These are phyloP conservation scores for Nitzschia sp. DNA, from an alignment of 108 stramenopile species.

Conservation along the genomic window DNA sequence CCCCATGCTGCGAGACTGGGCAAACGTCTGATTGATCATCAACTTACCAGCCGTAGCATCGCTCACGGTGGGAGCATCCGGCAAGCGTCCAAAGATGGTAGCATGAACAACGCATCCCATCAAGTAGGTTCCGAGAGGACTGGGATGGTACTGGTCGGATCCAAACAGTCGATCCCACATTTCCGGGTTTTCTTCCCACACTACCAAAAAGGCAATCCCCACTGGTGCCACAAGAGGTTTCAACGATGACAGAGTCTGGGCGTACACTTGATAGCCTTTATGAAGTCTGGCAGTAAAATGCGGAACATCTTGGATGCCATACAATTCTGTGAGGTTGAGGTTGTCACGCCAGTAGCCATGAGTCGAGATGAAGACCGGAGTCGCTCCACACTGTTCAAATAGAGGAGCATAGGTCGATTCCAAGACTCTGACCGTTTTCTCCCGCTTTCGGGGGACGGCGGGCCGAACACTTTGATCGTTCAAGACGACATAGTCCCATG, in stretches of 20 bases:
- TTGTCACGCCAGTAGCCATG: conserved; percentile 34
- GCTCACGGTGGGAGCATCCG: conserved; percentile 27
- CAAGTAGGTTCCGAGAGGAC: conserved; percentile 42
- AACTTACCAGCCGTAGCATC: neutral
- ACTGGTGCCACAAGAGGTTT: conserved; percentile 48
- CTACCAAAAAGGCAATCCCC: conserved; percentile 39
- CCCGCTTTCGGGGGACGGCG: conserved; percentile 26
- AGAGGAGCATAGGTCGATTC: conserved; percentile 22
- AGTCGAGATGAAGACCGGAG: conserved; percentile 39
- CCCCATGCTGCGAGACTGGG: conserved; percentile 8
- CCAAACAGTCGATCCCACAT: conserved; percentile 42
- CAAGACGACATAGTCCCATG: conserved; percentile 52
- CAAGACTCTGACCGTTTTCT: conserved; percentile 12
- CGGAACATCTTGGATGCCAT: conserved; percentile 34
- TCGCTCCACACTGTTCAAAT: conserved; percentile 21
- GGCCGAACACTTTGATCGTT: conserved; percentile 44
- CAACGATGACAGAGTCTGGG: conserved; percentile 14
- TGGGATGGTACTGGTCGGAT: conserved; percentile 40
- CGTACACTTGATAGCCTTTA: conserved; percentile 41
- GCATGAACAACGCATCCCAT: conserved; percentile 46
- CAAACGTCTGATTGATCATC: neutral
- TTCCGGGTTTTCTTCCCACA: conserved; percentile 49
- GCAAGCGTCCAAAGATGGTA: conserved; percentile 42
- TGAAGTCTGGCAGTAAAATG: conserved; percentile 36
- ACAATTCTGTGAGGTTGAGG: conserved; percentile 36